Base-by-base conservation (phyloP, 495 filamentous ascomycete genomes). In the Trichoderma erinaceum region DNA sequence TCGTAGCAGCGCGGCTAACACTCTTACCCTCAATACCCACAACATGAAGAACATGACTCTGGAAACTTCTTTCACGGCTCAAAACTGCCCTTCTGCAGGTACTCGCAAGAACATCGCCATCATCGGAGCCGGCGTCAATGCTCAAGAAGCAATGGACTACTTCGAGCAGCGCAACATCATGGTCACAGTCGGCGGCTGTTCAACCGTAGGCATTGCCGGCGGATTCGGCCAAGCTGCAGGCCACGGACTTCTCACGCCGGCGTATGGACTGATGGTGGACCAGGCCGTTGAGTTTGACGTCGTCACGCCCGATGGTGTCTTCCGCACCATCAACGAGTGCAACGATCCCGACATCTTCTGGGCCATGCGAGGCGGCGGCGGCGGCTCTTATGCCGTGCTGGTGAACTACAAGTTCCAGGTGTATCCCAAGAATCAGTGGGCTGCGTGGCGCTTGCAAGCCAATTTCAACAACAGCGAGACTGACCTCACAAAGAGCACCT, bases 201-300 rank as follows among this genome's bases (percentile, higher is more conserved):
- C 69, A 1, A 85, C 80, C 13, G 84, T 86, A 18, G 84, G 84
- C 23, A 66, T 80, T 21, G 78, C 79, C 7, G 83, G 83, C 32
- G 83, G 83, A 10, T 85, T 86, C 69, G 84, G 77, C 23, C 84
- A 86, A 71, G 88, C 87, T 4, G 88, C 87, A 25, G 89, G 89
- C 15, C 29, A 73, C 70, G 18, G 73, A 0, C 72, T 77, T 6
- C 72, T 87, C 0, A 69, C 74, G 23, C 83, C 84, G 0, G 75
- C 71, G 8, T 81, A 80, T 66, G 86, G 85, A 0, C 77, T 86
- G 41, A 83, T 76, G 3, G 79, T 82, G 4, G 80, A 83, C 63
- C 80, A 84, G 27, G 76, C 81, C 7, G 72, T 81, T 23, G 77
- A 81, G 61, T 77, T 77, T 18, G 81, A 78, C 44, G 81, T 87